Evolutionary conservation across 208 protist species (phyloP), one percentile per base, ranked within the genome.

Genomic region (Trypanosoma platydactyli): DNA sequence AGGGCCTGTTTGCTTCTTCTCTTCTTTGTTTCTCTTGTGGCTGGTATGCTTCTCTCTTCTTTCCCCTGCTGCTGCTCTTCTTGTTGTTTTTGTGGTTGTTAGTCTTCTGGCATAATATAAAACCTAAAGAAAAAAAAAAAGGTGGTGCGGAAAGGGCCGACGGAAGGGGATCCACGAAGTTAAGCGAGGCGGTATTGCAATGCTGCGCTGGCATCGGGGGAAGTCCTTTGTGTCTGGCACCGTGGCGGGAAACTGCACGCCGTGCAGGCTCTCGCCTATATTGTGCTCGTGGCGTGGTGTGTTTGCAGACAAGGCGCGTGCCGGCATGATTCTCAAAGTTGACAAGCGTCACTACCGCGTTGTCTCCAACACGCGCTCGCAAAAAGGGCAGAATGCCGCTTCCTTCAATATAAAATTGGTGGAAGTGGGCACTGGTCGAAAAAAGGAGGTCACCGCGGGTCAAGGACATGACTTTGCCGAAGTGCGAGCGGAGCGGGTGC

Each of bases 311-410:
- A 93, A 92, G 63, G 82, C 91, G 42, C 80, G 90, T 16, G 84
- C 88, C 20, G 90, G 90, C n/a, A 87, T 91, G 78, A 80, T 96
- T 35, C 52, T 96, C 29, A 81, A 83, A 27, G 68, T 94, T 24
- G 90, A 96, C 70, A 91, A 91, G 63, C 60, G 73, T 13, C 72
- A 82, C 50, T 96, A 86, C 56, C 87, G 90, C 51, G 90, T 94
- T 24, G 53, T 89, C 12, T 83, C 79, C 50, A 91, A 86, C 72
- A 93, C 83, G 7, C 87, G 90, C 42, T 93, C 90, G 22, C 90
- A 96, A 65, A 96, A 96, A 44, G 90, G 90, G n/a, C 87, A 96
- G 62, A 94, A 88, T 58, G 90, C 90, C 45, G 90, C 87, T 22
- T 91, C 86, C 22, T 94, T 94, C 77, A 92, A 94, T 59, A 81